Evolutionary conservation across 2,329 filamentous ascomycete genomes (phyloP).

Genomic region (Leptographium flavum): DNA sequence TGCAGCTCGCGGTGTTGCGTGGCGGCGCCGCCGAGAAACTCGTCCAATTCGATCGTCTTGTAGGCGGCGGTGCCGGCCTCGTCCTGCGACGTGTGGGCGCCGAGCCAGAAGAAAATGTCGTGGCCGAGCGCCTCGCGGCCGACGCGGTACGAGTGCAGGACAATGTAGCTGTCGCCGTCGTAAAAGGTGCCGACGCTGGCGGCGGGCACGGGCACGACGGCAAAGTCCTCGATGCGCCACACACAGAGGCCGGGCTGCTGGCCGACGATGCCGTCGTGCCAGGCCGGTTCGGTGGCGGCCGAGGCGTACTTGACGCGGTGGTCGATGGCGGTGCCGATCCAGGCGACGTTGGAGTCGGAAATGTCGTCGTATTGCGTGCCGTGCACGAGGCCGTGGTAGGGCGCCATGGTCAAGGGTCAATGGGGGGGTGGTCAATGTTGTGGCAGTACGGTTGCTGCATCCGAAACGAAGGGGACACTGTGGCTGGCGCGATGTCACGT

Average conservation of each 20-base stretch:
- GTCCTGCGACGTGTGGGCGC: conserved; percentile 49
- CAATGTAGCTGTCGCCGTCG: conserved; percentile 55
- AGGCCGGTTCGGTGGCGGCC: conserved; percentile 49
- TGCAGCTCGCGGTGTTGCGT: conserved; percentile 54
- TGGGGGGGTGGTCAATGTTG: neutral
- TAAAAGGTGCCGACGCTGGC: conserved; percentile 45
- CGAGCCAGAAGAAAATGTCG: conserved; percentile 59
- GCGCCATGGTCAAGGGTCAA: conserved; percentile 36
- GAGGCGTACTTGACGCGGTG: conserved; percentile 55
- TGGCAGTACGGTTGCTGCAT: too few relatives aligned
- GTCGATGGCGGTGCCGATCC: conserved; percentile 49
- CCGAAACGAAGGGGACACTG: too few relatives aligned
- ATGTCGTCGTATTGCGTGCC: conserved; percentile 51
- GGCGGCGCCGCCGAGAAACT: conserved; percentile 47
- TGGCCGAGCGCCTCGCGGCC: conserved; percentile 29
- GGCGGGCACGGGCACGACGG: conserved; percentile 46
- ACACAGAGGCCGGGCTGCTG: conserved; percentile 37
- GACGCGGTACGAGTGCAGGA: conserved; percentile 38
- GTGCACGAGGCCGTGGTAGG: conserved; percentile 47
- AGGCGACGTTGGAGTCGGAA: conserved; percentile 53
- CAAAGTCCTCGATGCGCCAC: conserved; percentile 55
- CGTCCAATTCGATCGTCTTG: conserved; percentile 57
- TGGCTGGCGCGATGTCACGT: too few relatives aligned
- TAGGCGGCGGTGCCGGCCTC: conserved; percentile 56
- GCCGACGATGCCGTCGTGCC: conserved; percentile 45